Evolutionary conservation across 305 asterid genomes (phyloP).

Genomic region (Solanum hybrid): DNA sequence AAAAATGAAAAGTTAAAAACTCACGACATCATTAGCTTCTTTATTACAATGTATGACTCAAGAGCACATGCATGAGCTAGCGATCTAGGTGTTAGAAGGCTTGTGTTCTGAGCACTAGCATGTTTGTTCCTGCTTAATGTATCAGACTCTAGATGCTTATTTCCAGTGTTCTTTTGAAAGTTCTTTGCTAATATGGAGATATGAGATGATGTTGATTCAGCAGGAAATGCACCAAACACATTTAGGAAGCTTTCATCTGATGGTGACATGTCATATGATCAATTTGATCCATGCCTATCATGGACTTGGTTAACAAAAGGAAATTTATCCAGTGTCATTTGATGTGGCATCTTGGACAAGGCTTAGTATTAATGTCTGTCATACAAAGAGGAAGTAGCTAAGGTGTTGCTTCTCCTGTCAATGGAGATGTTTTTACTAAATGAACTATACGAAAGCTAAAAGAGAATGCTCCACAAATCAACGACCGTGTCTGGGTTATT

Average conservation of each 20-base stretch:
- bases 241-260: background rate
- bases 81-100: background rate
- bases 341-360: background rate
- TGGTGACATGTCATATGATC: background rate
- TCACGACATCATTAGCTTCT: background rate
- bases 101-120: background rate
- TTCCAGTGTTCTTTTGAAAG: background rate
- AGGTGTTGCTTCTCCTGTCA: background rate
- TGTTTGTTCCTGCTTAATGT: background rate
- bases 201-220: background rate
- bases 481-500: background rate
- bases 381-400: background rate
- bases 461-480: background rate
- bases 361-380: background rate
- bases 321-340: background rate
- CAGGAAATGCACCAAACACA: background rate
- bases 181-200: background rate
- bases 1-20: background rate
- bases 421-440: background rate
- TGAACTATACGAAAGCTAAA: background rate
- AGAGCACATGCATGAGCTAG: background rate
- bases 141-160: background rate
- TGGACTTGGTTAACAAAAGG: background rate
- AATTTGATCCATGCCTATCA: background rate
- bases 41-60: background rate